These are phyloP conservation scores for Trichoderma sp. DNA, from an alignment of 2,329 filamentous ascomycete species.

Conservation along the genomic window DNA sequence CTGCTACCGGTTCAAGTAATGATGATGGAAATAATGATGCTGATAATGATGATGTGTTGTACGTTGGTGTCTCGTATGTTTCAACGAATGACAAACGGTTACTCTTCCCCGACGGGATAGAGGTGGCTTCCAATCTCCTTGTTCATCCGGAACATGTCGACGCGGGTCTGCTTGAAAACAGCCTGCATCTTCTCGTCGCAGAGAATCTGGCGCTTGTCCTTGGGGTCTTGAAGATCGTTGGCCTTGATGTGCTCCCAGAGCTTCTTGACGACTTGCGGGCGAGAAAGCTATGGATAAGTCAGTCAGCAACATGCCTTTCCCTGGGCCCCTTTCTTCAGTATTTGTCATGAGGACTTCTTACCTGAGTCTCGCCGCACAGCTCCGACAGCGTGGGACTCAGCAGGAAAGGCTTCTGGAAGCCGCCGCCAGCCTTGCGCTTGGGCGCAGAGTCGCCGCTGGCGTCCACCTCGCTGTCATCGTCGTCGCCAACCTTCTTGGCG, in stretches of 20 bases:
- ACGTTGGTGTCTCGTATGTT: background rate
- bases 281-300: constrained; percentile 68
- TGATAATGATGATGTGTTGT: constrained; percentile 2
- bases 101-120: constrained; percentile 76
- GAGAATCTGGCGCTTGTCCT: constrained; percentile 85
- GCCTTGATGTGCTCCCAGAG: constrained; percentile 95
- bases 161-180: constrained; percentile 86
- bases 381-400: constrained; percentile 71
- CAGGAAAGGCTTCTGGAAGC: constrained; percentile 86
- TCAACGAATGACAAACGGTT: constrained; percentile 13
- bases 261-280: constrained; percentile 93
- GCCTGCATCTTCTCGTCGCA: constrained; percentile 91
- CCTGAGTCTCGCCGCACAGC: constrained; percentile 69
- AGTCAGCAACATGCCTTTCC: background rate
- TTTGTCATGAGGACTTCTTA: constrained; percentile 41
- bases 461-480: constrained; percentile 78
- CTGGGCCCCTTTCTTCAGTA: too few relatives aligned
- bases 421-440: constrained; percentile 83
- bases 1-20: constrained; percentile 19
- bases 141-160: constrained; percentile 99
- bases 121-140: constrained; percentile 89
- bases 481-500: constrained; percentile 70
- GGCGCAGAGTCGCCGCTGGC: constrained; percentile 61
- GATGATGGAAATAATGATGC: constrained; percentile 6
- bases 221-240: constrained; percentile 85